Conservation (phyloP, 1,139 yeast species). For the Hyphopichia khmerensis region DNA sequence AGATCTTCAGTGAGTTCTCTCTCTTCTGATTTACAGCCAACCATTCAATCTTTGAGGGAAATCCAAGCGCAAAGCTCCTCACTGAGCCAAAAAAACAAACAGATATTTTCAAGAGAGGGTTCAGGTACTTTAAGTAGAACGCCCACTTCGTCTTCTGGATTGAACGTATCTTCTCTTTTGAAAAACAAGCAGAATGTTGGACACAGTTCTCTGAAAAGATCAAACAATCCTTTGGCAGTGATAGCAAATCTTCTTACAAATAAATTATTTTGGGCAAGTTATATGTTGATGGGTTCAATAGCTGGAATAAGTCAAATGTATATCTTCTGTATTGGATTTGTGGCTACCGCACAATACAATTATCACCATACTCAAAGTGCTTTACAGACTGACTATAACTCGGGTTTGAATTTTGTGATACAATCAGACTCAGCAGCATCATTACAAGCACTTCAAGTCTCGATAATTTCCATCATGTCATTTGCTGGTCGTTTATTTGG, state of each 20-base stretch:
- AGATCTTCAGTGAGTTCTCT: constrained; percentile 15
- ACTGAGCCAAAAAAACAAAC: neutral
- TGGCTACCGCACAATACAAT: constrained; percentile 36
- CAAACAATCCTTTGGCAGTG: neutral
- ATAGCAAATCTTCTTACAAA: constrained; percentile 19
- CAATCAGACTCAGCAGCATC: constrained; percentile 27
- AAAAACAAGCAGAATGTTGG: neutral
- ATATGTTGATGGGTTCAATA: constrained; percentile 31
- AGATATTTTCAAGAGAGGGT: neutral
- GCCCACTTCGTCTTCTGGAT: neutral
- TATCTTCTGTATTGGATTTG: constrained; percentile 44
- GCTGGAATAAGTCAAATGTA: constrained; percentile 46
- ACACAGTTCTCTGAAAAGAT: neutral
- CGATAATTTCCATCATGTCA: constrained; percentile 40
- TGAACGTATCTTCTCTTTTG: neutral
- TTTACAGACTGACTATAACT: no score
- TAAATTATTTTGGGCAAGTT: constrained; percentile 32
- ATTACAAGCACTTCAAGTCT: constrained; percentile 47
- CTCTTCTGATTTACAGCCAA: constrained; percentile 13
- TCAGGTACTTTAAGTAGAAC: neutral
- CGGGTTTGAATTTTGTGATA: no score
- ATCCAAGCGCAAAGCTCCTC: constrained; percentile 5
- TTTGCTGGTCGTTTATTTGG: constrained; percentile 39
- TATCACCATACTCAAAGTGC: neutral
- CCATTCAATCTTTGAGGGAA: constrained; percentile 12